Conservation (phyloP, 345 rosid species). For the Cardamine occulta region DNA sequence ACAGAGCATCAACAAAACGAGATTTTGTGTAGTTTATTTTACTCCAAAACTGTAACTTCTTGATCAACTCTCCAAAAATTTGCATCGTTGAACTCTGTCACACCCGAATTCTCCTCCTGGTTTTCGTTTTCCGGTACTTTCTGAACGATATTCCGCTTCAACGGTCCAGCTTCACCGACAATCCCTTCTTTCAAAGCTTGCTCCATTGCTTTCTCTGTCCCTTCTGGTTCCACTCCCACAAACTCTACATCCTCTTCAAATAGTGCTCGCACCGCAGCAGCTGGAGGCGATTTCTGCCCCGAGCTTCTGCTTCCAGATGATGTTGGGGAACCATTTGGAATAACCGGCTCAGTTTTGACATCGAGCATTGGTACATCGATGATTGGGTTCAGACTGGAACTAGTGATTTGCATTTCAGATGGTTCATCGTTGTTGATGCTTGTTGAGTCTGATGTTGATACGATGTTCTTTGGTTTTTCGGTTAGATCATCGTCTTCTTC, state of each 20-base stretch:
- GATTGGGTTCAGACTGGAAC: conserved; percentile 71
- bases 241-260: conserved; percentile 98
- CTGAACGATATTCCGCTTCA: conserved; percentile 63
- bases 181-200: conserved; percentile 92
- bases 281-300: conserved; percentile 42
- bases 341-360: conserved; percentile 47
- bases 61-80: conserved; percentile 97
- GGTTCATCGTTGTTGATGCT: conserved; percentile 53
- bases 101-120: conserved; percentile 54
- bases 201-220: conserved; percentile 94
- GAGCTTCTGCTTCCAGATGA: conserved; percentile 52
- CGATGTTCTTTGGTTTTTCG: conserved; percentile 54
- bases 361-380: conserved; percentile 50
- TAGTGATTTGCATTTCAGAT: conserved; percentile 59
- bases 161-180: conserved; percentile 91
- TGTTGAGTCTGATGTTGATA: conserved; percentile 32
- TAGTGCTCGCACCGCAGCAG: conserved; percentile 59
- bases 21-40: conserved; percentile 13
- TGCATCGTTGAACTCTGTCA: conserved; percentile 84
- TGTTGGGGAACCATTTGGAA: conserved; percentile 63
- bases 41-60: conserved; percentile 85
- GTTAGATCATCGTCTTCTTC: conserved; percentile 74
- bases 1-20: neutral
- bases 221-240: conserved; percentile 89
- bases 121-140: conserved; percentile 61